A percentile compares a stretch with the other conserved stretches of the same genome.
phyloP scores from a whole-genome alignment of 1,139 yeast species.

The Pichia sp. region DNA sequence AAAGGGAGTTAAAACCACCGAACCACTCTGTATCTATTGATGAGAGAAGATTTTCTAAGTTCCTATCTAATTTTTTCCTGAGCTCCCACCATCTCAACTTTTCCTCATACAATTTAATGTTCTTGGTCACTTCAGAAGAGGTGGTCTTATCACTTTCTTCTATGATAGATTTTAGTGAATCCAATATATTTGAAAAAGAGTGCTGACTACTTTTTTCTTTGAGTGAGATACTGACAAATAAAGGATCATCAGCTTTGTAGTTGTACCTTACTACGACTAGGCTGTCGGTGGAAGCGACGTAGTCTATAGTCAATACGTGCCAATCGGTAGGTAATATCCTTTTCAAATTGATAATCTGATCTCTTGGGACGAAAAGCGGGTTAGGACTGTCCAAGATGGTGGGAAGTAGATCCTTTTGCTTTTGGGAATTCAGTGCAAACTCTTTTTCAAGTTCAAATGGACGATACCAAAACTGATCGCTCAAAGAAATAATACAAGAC shows the following conservation, averaged over 20 bases:
- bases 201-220: constrained; percentile 41
- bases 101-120: constrained; percentile 54
- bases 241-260: constrained; percentile 8
- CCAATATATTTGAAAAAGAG: constrained; percentile 45
- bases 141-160: constrained; percentile 60
- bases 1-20: constrained; percentile 73
- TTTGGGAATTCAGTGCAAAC: constrained; percentile 3
- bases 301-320: constrained; percentile 59
- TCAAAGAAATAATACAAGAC: neutral
- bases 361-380: neutral
- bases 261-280: constrained; percentile 38
- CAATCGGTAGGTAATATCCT: constrained; percentile 44
- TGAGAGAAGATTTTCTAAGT: constrained; percentile 48
- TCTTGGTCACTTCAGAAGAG: constrained; percentile 45
- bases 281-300: constrained; percentile 56
- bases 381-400: neutral
- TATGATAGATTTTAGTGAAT: constrained; percentile 50
- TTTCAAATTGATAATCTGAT: neutral
- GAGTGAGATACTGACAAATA: constrained; percentile 58
- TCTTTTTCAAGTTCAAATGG: constrained; percentile 16
- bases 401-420: constrained; percentile 7
- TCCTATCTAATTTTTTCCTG: constrained; percentile 58
- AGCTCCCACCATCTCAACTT: constrained; percentile 75
- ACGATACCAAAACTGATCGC: constrained; percentile 11
- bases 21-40: constrained; percentile 67